These are phyloP conservation scores for Paspalum vaginatum DNA, from an alignment of 176 grass and related monocot genomes.

Conservation along the genomic window DNA sequence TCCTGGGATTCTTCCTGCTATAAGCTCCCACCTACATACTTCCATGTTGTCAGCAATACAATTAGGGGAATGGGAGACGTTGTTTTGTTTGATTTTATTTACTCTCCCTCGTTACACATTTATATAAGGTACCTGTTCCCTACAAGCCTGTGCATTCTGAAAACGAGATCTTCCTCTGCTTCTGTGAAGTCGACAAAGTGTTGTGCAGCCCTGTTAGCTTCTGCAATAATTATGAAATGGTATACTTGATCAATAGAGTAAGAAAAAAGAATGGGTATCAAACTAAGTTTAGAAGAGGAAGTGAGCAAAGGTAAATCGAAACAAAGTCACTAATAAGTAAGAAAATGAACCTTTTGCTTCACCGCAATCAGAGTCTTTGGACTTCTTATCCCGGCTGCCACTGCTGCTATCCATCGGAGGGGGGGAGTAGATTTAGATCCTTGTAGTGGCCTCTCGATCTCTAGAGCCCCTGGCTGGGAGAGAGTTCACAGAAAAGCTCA, in stretches of 20 bases:
- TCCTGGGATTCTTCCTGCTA: constrained; percentile 70
- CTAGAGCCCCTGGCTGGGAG: constrained; percentile 9
- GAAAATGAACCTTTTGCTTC: constrained; percentile 46
- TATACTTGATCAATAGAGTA: not conserved
- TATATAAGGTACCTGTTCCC: constrained; percentile 51
- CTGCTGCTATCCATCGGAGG: constrained; percentile 35
- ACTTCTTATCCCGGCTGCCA: constrained; percentile 25
- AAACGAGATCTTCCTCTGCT: constrained; percentile 62
- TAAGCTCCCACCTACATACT: constrained; percentile 68
- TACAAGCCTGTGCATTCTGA: constrained; percentile 63
- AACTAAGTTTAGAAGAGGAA: constrained; percentile 19
- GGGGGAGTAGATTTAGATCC: not conserved
- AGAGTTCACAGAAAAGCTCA: constrained; percentile 19
- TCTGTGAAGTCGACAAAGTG: constrained; percentile 57
- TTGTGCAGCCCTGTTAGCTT: constrained; percentile 39
- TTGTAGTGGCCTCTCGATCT: not conserved
- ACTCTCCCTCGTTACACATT: constrained; percentile 11
- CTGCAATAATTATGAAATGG: constrained; percentile 38
- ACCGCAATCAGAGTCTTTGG: not conserved
- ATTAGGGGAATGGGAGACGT: not conserved
- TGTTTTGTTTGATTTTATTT: constrained; percentile 16
- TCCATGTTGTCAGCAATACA: constrained; percentile 26
- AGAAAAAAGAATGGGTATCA: constrained; percentile 1
- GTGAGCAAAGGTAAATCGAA: constrained; percentile 30
- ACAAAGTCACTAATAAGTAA: constrained; percentile 10